Evolutionary conservation across 2,329 filamentous ascomycete species (phyloP).

Genomic region (Phialemonium atrogriseum): DNA sequence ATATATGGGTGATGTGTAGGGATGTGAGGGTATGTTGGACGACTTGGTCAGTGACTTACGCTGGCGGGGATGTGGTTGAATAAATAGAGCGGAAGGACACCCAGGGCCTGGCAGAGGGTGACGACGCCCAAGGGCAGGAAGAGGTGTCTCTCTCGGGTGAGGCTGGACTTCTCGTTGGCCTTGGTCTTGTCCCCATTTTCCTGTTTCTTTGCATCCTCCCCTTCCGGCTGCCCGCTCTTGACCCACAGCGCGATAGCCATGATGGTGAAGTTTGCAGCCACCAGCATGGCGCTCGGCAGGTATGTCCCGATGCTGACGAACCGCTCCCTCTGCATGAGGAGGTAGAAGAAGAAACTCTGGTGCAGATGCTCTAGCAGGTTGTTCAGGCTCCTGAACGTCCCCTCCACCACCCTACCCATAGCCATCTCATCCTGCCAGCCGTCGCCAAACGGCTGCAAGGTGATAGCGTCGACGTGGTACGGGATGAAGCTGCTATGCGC

Average conservation of each 20-base stretch:
- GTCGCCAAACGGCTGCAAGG: constrained; percentile 78
- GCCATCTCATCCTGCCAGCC: constrained; percentile 99
- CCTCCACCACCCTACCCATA: constrained; percentile 81
- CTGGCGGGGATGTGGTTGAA: constrained; percentile 66
- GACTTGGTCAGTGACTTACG: constrained; percentile 37
- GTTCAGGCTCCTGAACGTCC: constrained; percentile 86
- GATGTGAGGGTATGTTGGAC: neutral
- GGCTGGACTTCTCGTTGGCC: constrained; percentile 16
- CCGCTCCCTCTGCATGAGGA: constrained; percentile 81
- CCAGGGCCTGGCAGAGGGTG: constrained; percentile 63
- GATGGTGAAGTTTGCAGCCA: constrained; percentile 91
- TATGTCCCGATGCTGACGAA: constrained; percentile 99
- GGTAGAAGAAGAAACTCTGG: constrained; percentile 98
- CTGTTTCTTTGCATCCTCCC: constrained; percentile 9
- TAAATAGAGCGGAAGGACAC: constrained; percentile 73
- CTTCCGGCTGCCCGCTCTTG: constrained; percentile 57
- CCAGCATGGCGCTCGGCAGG: constrained; percentile 91
- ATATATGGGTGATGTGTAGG: too few relatives aligned
- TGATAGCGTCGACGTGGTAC: constrained; percentile 95
- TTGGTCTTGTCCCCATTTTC: constrained; percentile 13
- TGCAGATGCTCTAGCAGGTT: constrained; percentile 95
- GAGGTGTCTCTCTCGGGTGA: constrained; percentile 52
- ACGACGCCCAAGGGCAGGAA: constrained; percentile 70
- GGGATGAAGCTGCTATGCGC: constrained; percentile 95
- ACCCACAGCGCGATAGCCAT: constrained; percentile 94